Percentiles rank a stretch among this genome's conserved stretches.
These are phyloP conservation scores for Larix sibirica DNA, from an alignment of 83 land plant genomes.

Conservation along the genomic window DNA sequence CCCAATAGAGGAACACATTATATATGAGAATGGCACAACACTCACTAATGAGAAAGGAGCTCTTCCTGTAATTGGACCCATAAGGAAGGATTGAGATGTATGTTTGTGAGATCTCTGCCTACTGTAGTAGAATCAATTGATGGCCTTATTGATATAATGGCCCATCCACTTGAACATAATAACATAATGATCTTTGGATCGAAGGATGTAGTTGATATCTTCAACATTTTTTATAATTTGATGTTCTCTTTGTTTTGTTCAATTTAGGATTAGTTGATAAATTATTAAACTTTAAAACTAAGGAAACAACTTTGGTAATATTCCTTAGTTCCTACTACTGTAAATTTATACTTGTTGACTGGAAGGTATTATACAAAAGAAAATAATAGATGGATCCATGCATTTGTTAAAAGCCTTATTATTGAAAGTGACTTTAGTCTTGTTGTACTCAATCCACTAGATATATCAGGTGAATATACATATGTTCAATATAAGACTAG, in stretches of 20 bases:
- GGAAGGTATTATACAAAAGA: slow-evolving; percentile 77
- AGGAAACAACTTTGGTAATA: neutral
- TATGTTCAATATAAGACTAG: slow-evolving; percentile 84
- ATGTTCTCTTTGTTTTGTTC: neutral
- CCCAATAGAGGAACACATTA: no score
- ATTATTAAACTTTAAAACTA: neutral
- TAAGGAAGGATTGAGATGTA: no score
- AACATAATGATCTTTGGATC: no score
- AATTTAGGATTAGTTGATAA: neutral
- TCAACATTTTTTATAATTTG: neutral
- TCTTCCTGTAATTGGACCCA: no score
- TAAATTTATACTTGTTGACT: neutral
- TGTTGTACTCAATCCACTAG: slow-evolving; percentile 82
- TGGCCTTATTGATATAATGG: no score
- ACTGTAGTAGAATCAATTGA: no score
- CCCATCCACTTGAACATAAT: no score
- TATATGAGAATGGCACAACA: no score
- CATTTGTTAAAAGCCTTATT: slow-evolving; percentile 75
- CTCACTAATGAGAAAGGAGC: no score
- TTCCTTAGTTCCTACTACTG: neutral
- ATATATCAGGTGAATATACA: slow-evolving; percentile 82
- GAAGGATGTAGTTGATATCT: neutral
- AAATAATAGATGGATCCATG: slow-evolving; percentile 79
- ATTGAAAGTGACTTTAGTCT: slow-evolving; percentile 94
- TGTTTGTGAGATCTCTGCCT: no score